Evolutionary conservation across 129 eudicot species (phyloP), one percentile per base, ranked within the genome.

Genomic region (Escallonia herrerae): DNA sequence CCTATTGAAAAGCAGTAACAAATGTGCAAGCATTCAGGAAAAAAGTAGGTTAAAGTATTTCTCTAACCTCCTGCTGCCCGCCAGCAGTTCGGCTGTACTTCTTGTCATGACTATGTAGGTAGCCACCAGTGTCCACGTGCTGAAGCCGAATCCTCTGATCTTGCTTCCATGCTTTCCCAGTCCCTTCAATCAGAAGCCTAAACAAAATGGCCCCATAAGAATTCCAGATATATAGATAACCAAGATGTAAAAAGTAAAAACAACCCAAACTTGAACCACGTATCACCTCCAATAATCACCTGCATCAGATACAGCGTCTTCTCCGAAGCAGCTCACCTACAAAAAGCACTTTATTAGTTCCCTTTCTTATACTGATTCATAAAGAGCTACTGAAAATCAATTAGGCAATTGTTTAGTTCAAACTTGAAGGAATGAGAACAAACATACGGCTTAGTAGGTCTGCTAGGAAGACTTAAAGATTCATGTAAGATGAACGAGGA

Each of bases 321-420:
- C 66, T 22, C 90, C 90, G 74, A 84, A 84, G 78, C 90, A 84
- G 71, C 90, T 84, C 43, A 84, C 90, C 90, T 84, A 63, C 60
- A 79, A 22, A 22, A 3, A 49, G 9, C 12, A 22, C 33, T 22
- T 22, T 22, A 22, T 22, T 22, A 22, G 33, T 22, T 22, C 33
- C 33, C 33, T 22, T 22, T 22, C 33, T 22, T 22, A 22, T 22
- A 22, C 33, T 22, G 33, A 22, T 22, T 0, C 33, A 22, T 22
- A 22, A 22, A 22, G 33, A 22, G 33, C 54, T 7, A 0, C 63
- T 12, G 38, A 37, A 9, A 60, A 3, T 68, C 43, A 69, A 42
- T 33, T 59, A 58, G 55, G 46, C 33, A 22, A 22, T 22, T 22
- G 33, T 22, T 22, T 22, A 22, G 33, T 22, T 22, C 33, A 22